Conservation (phyloP, 257 asterid species). For the Solanum paucissectum region DNA sequence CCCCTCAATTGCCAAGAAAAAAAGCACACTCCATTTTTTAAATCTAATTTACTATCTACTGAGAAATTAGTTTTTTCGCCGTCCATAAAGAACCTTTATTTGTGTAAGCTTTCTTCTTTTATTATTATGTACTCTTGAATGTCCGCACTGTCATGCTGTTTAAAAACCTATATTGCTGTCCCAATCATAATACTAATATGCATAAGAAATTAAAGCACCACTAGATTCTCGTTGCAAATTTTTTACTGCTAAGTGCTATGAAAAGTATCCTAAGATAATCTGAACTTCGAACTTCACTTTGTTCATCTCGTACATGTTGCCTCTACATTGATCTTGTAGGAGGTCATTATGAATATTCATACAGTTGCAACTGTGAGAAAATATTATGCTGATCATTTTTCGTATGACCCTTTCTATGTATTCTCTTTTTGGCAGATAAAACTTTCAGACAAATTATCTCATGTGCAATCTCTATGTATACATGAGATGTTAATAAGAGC, state of each 20-base stretch:
- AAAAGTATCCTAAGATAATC: background rate
- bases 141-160: background rate
- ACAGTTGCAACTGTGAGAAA: background rate
- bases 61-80: background rate
- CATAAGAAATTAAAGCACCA: background rate
- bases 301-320: background rate
- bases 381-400: background rate
- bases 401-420: background rate
- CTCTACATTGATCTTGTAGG: background rate
- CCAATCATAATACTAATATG: background rate
- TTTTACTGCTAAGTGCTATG: background rate
- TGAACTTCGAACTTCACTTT: background rate
- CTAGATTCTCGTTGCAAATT: background rate
- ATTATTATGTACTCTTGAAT: background rate
- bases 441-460: constrained; percentile 89
- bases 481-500: constrained; percentile 94
- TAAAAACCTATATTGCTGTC: background rate
- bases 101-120: background rate
- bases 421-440: constrained; percentile 54
- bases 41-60: background rate
- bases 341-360: background rate
- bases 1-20: background rate
- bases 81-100: background rate
- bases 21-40: background rate
- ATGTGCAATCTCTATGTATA: constrained; percentile 91